Evolutionary conservation across 768 basidiomycete species (phyloP), one percentile per base, ranked within the genome.

Genomic region (Stropharia rugosoannulata): DNA sequence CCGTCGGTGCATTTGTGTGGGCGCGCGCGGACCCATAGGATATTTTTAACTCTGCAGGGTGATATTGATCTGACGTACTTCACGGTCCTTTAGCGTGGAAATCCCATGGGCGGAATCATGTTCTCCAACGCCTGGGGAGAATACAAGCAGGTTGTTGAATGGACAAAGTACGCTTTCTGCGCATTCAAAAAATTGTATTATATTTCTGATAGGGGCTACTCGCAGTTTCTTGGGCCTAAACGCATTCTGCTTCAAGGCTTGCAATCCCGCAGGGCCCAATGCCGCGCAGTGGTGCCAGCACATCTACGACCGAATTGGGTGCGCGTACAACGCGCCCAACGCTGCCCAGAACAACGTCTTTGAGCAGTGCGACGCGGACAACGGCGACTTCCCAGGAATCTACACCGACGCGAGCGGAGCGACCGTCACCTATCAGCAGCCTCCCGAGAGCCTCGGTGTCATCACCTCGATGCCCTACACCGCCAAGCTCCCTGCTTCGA

Each of bases 261-360:
- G 89, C 72, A 80, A 88, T 62, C 82, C 83, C 4, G 57, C 68
- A 4, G 73, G 73, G 12, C 62, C 78, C 39, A 76, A 81, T 62
- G 74, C 79, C 1, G 73, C 74, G 4, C 64, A 72, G 11, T 56
- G 45, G 16, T 80, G 55, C 49, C 42, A 87, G 66, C 85, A 92
- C 77, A 77, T 81, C 57, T 85, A 75, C 54, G 87, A 90, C 64
- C 85, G 85, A 56, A 85, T 90, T 51, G 90, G 90, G 4, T 85
- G 86, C 61, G 59, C 55, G 7, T 90, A 83, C 75, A 91, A 90
- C 66, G 84, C 79, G 27, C 89, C 89, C n/a, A 83, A 79, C 68
- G 68, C 73, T 32, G 85, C 86, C 48, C 65, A 77, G 55, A 73
- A 83, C 40, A 81, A 80, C 39, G 73, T 73, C 1, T 92, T 88